Evolutionary conservation across 768 basidiomycete species (phyloP).

Genomic region (Auriscalpium microsporum): DNA sequence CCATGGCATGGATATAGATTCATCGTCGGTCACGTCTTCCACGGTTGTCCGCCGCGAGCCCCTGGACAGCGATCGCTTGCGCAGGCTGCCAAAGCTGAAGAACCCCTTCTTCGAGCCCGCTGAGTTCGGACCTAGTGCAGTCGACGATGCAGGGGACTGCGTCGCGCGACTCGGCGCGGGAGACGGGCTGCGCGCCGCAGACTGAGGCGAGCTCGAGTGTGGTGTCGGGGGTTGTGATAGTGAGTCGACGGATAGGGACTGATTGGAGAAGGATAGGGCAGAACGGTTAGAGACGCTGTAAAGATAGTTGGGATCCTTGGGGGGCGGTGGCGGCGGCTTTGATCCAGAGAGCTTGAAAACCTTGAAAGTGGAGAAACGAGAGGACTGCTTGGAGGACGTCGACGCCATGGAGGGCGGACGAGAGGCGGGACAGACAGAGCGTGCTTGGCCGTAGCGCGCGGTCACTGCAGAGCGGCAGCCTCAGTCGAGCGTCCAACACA

Average conservation of each 20-base stretch:
- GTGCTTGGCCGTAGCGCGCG: background rate
- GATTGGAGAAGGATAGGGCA: conserved; percentile 7
- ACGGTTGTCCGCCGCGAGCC: background rate
- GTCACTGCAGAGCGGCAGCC: background rate
- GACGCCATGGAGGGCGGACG: conserved; percentile 6
- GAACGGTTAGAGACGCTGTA: conserved; percentile 7
- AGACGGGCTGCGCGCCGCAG: background rate
- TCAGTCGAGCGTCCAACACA: background rate
- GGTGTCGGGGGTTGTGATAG: background rate
- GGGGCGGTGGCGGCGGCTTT: conserved; percentile 9
- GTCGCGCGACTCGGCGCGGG: conserved; percentile 9
- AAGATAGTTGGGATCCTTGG: conserved; percentile 11
- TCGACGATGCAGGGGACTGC: background rate
- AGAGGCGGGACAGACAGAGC: background rate
- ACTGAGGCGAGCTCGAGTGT: background rate
- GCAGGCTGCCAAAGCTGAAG: conserved; percentile 9
- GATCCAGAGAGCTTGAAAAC: conserved; percentile 11
- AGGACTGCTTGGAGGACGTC: conserved; percentile 3
- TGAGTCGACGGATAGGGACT: conserved; percentile 3
- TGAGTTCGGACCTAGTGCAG: background rate
- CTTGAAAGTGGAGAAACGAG: conserved; percentile 14
- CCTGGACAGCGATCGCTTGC: conserved; percentile 11
- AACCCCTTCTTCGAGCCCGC: conserved; percentile 5
- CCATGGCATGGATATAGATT: conserved; percentile 12
- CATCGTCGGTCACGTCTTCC: conserved; percentile 4